A percentile compares a stretch with the other conserved stretches of the same genome.
These are phyloP conservation scores for Colletotrichum siamense DNA, from an alignment of 2,329 filamentous ascomycete genomes.

Conservation along the genomic window DNA sequence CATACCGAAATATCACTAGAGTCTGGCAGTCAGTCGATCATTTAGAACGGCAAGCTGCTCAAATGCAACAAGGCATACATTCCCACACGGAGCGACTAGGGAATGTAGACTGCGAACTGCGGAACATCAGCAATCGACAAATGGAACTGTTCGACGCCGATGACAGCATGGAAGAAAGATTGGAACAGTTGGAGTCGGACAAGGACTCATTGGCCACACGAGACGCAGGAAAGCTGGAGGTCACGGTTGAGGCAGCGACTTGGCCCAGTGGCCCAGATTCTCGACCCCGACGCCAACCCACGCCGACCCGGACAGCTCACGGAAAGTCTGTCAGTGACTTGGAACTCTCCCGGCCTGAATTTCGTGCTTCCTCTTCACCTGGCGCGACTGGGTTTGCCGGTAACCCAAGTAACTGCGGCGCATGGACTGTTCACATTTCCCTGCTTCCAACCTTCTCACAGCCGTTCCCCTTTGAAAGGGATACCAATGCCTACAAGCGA, in stretches of 20 bases:
- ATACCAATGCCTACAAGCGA: slow-evolving; percentile 65
- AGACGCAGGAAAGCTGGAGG: not conserved
- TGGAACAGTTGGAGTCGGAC: slow-evolving; percentile 54
- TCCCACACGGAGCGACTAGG: slow-evolving; percentile 47
- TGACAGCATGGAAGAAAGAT: slow-evolving; percentile 58
- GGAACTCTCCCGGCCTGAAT: no score
- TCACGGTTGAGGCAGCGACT: not conserved
- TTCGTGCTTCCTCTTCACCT: not conserved
- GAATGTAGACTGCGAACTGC: slow-evolving; percentile 44
- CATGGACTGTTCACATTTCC: slow-evolving; percentile 67
- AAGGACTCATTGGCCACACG: not conserved
- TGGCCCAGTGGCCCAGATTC: not conserved
- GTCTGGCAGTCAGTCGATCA: slow-evolving; percentile 59
- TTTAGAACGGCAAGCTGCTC: slow-evolving; percentile 42
- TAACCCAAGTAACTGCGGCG: slow-evolving; percentile 25
- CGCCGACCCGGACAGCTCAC: not conserved
- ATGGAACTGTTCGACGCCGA: slow-evolving; percentile 56
- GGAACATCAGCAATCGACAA: slow-evolving; percentile 52
- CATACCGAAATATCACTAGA: slow-evolving; percentile 59
- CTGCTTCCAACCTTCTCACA: slow-evolving; percentile 59
- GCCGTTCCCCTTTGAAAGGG: slow-evolving; percentile 66
- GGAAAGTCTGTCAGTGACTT: not conserved
- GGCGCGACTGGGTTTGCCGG: not conserved
- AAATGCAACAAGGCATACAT: slow-evolving; percentile 40
- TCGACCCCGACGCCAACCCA: not conserved